Conservation (phyloP, 345 rosid genomes). For the Citrus sp. region DNA sequence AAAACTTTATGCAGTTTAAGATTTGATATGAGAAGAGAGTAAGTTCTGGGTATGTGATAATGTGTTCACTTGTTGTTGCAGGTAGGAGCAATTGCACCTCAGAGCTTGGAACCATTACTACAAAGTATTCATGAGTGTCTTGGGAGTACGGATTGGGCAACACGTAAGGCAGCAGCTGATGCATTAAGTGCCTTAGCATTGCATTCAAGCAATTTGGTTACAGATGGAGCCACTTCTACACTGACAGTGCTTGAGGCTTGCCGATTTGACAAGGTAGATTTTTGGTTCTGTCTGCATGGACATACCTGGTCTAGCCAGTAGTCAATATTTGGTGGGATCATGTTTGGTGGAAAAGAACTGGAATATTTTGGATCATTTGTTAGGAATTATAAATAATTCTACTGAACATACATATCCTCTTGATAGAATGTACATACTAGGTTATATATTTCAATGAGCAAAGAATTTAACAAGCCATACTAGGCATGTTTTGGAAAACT, state of each 20-base stretch:
- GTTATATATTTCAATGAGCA: background rate
- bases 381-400: background rate
- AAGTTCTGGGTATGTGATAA: background rate
- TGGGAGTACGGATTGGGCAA: slow-evolving; percentile 93
- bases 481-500: background rate
- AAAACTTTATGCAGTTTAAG: background rate
- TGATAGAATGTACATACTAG: background rate
- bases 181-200: slow-evolving; percentile 66
- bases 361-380: background rate
- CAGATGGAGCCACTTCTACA: slow-evolving; percentile 66
- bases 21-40: background rate
- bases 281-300: background rate
- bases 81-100: slow-evolving; percentile 93
- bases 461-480: background rate
- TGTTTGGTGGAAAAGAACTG: background rate
- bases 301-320: background rate
- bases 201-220: slow-evolving; percentile 69
- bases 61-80: slow-evolving; percentile 33
- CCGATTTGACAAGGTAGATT: slow-evolving; percentile 92
- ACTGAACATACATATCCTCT: background rate
- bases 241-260: slow-evolving; percentile 68
- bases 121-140: slow-evolving; percentile 87
- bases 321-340: background rate
- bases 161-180: slow-evolving; percentile 97
- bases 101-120: slow-evolving; percentile 69